Conservation (phyloP, 139 green algal species). For the Picochlorum sp. region DNA sequence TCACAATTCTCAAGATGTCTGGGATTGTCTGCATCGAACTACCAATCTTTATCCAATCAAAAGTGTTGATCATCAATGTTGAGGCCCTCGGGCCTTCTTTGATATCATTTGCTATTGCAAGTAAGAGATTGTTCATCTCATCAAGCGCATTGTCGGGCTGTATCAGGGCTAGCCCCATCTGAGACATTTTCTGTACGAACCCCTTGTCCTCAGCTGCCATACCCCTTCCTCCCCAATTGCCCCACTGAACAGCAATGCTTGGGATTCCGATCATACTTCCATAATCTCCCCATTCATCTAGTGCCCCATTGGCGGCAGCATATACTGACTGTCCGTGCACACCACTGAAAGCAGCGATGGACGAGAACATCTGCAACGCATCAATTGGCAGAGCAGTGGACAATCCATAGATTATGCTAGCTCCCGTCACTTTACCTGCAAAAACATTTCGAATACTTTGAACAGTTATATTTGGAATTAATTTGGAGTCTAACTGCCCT, state of each 20-base stretch:
- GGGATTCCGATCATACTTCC: background rate
- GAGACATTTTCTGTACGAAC: constrained; percentile 35
- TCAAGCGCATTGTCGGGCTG: constrained; percentile 37
- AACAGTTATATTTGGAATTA: constrained; percentile 23
- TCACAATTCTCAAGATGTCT: constrained; percentile 18
- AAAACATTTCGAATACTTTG: constrained; percentile 21
- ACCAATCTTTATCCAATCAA: constrained; percentile 13
- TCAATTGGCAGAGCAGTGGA: background rate
- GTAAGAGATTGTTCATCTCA: constrained; percentile 26
- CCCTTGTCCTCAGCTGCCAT: constrained; percentile 30
- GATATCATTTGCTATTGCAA: background rate
- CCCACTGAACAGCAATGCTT: constrained; percentile 35
- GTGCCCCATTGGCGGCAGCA: constrained; percentile 37
- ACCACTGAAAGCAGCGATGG: constrained; percentile 40
- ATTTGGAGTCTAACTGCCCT: constrained; percentile 27
- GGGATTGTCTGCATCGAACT: constrained; percentile 5
- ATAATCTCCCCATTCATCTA: constrained; percentile 23
- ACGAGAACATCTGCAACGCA: constrained; percentile 39
- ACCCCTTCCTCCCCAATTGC: constrained; percentile 38
- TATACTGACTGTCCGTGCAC: constrained; percentile 38
- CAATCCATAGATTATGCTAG: constrained; percentile 5
- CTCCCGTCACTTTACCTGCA: constrained; percentile 32
- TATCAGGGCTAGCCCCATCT: constrained; percentile 61
- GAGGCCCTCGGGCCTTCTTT: background rate
- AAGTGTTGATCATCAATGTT: constrained; percentile 10